Evolutionary conservation across 768 basidiomycete genomes (phyloP).

Genomic region (Phylloporus scabripes): DNA sequence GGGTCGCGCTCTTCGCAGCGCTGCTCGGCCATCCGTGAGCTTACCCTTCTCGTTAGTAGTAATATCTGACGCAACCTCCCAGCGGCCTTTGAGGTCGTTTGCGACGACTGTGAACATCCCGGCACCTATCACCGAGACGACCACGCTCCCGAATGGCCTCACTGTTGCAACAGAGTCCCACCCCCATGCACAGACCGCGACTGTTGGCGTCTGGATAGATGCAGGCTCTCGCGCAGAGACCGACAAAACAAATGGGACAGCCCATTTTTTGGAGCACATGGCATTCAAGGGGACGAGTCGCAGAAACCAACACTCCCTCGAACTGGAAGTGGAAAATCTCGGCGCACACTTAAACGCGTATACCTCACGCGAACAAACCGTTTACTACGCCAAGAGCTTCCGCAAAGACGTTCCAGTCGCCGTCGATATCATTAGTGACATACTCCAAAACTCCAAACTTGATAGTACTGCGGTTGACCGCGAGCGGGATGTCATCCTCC

Average conservation of each 20-base stretch:
- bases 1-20: constrained; percentile 37
- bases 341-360: constrained; percentile 98
- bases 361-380: constrained; percentile 97
- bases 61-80: constrained; percentile 2
- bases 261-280: constrained; percentile 99
- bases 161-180: constrained; percentile 92
- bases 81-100: constrained; percentile 62
- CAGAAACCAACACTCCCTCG: constrained; percentile 83
- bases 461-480: constrained; percentile 84
- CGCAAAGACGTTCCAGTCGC: constrained; percentile 85
- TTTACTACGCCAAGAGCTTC: constrained; percentile 99
- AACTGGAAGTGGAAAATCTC: constrained; percentile 96
- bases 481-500: constrained; percentile 92
- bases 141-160: constrained; percentile 90
- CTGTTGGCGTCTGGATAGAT: constrained; percentile 99
- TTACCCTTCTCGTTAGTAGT: not conserved
- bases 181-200: constrained; percentile 89
- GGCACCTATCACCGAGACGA: constrained; percentile 80
- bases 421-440: constrained; percentile 97
- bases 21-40: constrained; percentile 36
- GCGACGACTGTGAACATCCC: constrained; percentile 65
- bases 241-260: constrained; percentile 89
- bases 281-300: constrained; percentile 94
- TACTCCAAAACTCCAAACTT: constrained; percentile 94
- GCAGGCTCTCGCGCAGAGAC: constrained; percentile 97